A percentile compares a stretch with the other conserved stretches of the same genome.
These are phyloP conservation scores for Vigna angularis DNA, from an alignment of 306 rosid species.

Conservation along the genomic window DNA sequence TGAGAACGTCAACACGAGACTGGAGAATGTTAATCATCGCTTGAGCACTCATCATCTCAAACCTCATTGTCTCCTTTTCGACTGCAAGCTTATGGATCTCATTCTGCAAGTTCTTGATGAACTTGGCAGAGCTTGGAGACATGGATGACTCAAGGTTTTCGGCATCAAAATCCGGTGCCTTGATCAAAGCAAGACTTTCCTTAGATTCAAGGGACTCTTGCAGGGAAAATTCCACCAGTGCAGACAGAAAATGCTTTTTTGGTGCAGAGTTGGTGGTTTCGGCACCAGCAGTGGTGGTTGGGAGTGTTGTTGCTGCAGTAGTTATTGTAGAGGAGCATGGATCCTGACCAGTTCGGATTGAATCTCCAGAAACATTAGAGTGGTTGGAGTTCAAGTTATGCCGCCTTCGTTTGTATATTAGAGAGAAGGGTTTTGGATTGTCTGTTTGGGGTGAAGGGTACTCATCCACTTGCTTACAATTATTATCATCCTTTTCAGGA, in stretches of 20 bases:
- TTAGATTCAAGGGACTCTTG: conserved; percentile 82
- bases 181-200: conserved; percentile 46
- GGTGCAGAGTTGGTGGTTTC: conserved; percentile 46
- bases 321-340: conserved; percentile 79
- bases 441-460: conserved; percentile 58
- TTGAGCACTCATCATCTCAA: conserved; percentile 90
- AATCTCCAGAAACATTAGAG: conserved; percentile 70
- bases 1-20: conserved; percentile 67
- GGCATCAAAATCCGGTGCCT: conserved; percentile 55
- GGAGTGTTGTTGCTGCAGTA: conserved; percentile 61
- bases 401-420: conserved; percentile 81
- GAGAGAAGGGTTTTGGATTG: conserved; percentile 65
- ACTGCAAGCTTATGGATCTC: conserved; percentile 71
- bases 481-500: conserved; percentile 50
- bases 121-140: conserved; percentile 74
- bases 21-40: conserved; percentile 85
- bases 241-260: conserved; percentile 80
- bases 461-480: conserved; percentile 48
- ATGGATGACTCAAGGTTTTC: conserved; percentile 55
- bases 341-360: conserved; percentile 66
- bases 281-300: conserved; percentile 40
- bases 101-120: conserved; percentile 69
- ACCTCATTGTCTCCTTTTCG: conserved; percentile 82
- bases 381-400: conserved; percentile 59
- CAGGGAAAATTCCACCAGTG: conserved; percentile 87